Evolutionary conservation across 306 rosid genomes (phyloP).

Genomic region (Vigna angularis): DNA sequence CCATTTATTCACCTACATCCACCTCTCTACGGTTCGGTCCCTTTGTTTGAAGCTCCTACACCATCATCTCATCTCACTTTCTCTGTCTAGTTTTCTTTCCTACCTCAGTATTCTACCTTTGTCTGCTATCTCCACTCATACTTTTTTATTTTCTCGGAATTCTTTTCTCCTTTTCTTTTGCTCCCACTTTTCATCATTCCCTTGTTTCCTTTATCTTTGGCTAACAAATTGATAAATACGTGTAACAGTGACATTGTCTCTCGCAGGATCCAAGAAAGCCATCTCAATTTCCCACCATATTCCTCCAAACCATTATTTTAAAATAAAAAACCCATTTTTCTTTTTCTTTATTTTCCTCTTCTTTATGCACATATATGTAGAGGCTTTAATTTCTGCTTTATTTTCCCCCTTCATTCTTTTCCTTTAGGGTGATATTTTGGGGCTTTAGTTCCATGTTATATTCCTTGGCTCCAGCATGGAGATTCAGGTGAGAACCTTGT

Average conservation of each 20-base stretch:
- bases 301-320: slow-evolving; percentile 40
- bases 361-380: slow-evolving; percentile 16
- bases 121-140: slow-evolving; percentile 68
- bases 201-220: slow-evolving; percentile 78
- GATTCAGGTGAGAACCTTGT: slow-evolving; percentile 55
- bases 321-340: slow-evolving; percentile 46
- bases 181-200: slow-evolving; percentile 98
- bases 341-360: background rate
- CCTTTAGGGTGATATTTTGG: slow-evolving; percentile 41
- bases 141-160: slow-evolving; percentile 73
- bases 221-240: slow-evolving; percentile 64
- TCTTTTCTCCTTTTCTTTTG: slow-evolving; percentile 67
- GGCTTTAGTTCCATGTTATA: slow-evolving; percentile 43
- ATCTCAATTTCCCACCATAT: slow-evolving; percentile 80
- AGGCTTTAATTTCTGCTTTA: too few species aligned
- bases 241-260: slow-evolving; percentile 66
- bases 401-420: slow-evolving; percentile 11
- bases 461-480: slow-evolving; percentile 53
- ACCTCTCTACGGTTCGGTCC: slow-evolving; percentile 32
- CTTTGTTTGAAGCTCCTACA: slow-evolving; percentile 43
- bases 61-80: background rate
- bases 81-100: slow-evolving; percentile 30
- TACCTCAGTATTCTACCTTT: slow-evolving; percentile 66
- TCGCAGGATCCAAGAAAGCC: slow-evolving; percentile 95
- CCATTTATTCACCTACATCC: background rate